phyloP scores from a whole-genome alignment of 2,329 filamentous ascomycete species.

The Sporothrix pallida region DNA sequence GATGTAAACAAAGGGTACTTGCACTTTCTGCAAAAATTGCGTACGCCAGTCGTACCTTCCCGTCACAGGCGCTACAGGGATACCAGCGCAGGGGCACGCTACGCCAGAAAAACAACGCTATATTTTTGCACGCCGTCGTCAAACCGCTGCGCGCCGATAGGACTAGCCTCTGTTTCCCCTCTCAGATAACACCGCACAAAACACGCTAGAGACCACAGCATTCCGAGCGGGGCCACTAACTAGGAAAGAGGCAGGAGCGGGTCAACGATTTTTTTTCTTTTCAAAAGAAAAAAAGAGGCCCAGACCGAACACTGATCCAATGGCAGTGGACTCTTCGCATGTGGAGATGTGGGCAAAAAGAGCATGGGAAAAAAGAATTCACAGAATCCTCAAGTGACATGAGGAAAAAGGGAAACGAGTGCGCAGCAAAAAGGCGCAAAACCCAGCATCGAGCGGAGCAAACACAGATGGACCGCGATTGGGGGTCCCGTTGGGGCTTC shows the following conservation, averaged over 20 bases:
- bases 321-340: background rate
- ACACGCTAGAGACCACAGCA: constrained; percentile 15
- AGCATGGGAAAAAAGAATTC: background rate
- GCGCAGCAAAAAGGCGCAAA: constrained; percentile 11
- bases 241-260: constrained; percentile 18
- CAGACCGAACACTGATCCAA: constrained; percentile 12
- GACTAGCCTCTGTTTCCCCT: background rate
- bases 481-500: constrained; percentile 4
- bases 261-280: background rate
- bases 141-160: background rate
- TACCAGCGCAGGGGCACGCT: constrained; percentile 17
- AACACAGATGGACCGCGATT: constrained; percentile 1
- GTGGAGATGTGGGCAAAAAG: constrained; percentile 16
- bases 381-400: background rate
- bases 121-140: constrained; percentile 18
- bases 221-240: constrained; percentile 14
- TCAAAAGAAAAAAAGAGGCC: background rate
- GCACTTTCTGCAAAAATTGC: background rate
- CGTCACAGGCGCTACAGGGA: background rate
- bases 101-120: background rate
- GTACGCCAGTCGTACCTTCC: background rate
- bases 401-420: background rate
- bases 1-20: background rate
- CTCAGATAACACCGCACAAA: background rate
- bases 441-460: background rate